phyloP scores from a whole-genome alignment of 257 asterid genomes.

The Scutellaria minor region DNA sequence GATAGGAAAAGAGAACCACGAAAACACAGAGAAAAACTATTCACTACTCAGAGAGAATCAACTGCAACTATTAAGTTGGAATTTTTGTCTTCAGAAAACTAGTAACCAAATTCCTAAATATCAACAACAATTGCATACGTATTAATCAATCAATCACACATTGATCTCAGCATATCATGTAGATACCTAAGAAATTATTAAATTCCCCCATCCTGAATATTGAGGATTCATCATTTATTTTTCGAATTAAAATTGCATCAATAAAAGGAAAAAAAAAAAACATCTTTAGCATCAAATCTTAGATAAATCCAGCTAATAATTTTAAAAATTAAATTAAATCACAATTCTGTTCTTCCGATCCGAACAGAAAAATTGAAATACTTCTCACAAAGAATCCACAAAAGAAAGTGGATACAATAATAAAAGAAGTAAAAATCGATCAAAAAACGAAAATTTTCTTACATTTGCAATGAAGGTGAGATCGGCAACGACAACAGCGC shows the following conservation, averaged over 20 bases:
- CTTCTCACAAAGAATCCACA: not conserved
- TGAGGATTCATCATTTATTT: not conserved
- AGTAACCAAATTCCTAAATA: not conserved
- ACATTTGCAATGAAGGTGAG: constrained; percentile 68
- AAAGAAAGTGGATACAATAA: too few species aligned
- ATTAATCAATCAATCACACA: not conserved
- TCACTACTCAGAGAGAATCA: not conserved
- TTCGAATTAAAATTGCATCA: not conserved
- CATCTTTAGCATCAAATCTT: too few species aligned
- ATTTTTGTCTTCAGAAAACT: not conserved
- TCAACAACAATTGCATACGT: not conserved
- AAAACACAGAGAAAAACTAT: not conserved
- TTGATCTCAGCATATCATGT: constrained; percentile 1
- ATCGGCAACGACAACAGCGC: constrained; percentile 63
- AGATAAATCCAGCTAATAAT: constrained; percentile 1
- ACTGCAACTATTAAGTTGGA: not conserved
- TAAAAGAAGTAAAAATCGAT: too few species aligned
- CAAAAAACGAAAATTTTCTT: not conserved
- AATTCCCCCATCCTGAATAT: not conserved
- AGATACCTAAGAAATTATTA: constrained; percentile 5
- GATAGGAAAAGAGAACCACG: not conserved
- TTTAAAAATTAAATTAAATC: not conserved
- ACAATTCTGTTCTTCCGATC: constrained; percentile 22
- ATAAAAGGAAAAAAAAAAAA: not conserved
- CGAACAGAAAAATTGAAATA: constrained; percentile 15